Conservation (phyloP, 2,329 filamentous ascomycete species). For the Neobulgaria alba region DNA sequence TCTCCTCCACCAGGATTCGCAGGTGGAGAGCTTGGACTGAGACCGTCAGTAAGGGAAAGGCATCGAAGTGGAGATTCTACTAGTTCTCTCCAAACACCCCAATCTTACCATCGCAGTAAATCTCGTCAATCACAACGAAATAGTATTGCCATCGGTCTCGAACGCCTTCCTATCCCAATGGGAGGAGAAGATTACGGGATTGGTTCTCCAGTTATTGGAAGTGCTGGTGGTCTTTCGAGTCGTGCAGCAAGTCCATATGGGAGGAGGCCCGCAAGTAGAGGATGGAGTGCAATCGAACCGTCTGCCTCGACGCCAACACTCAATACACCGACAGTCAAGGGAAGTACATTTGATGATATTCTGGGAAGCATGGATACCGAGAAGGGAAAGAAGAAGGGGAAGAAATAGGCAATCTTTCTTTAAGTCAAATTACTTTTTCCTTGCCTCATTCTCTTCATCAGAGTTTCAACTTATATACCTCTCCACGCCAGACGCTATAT, state of each 20-base stretch:
- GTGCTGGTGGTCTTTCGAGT: not conserved
- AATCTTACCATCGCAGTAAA: not conserved
- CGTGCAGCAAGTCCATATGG: not conserved
- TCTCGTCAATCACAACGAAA: conserved; percentile 16
- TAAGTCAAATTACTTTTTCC: no score
- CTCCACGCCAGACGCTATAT: no score
- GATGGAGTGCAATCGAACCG: not conserved
- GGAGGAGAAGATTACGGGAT: not conserved
- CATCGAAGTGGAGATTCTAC: conserved; percentile 5
- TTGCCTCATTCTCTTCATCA: no score
- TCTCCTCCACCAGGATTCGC: conserved; percentile 12
- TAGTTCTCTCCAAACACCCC: not conserved
- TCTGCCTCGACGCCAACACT: not conserved
- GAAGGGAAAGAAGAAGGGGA: conserved; percentile 33
- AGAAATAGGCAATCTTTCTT: no score
- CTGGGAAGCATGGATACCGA: conserved; percentile 30
- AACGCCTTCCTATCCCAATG: conserved; percentile 21
- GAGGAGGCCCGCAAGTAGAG: not conserved
- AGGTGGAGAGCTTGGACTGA: conserved; percentile 11
- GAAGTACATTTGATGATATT: conserved; percentile 41
- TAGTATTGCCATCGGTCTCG: conserved; percentile 25
- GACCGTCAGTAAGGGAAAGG: conserved; percentile 14
- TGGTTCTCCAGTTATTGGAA: not conserved
- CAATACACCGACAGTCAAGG: not conserved
- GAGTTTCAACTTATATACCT: no score